These are phyloP conservation scores for Cenchrus purpureus DNA, from an alignment of 176 grass and related monocot genomes.

Conservation along the genomic window DNA sequence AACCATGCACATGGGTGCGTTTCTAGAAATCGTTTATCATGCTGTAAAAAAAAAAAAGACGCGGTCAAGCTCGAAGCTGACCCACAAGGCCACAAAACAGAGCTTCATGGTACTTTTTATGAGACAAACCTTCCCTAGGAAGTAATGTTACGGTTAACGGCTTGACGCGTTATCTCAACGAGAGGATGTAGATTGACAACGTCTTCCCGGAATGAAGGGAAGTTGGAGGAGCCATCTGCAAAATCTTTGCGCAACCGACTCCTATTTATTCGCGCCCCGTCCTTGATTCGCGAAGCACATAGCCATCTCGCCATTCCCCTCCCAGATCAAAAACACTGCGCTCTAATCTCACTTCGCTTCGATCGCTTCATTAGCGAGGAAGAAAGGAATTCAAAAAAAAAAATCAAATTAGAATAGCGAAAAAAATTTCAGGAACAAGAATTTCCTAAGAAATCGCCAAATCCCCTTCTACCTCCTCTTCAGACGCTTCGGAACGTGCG, in stretches of 20 bases:
- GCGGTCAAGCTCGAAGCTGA: not conserved
- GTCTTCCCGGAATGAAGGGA: not conserved
- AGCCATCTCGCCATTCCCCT: not conserved
- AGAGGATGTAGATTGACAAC: not conserved
- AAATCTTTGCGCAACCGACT: constrained; percentile 3
- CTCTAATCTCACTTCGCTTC: constrained; percentile 17
- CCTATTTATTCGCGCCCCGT: constrained; percentile 50
- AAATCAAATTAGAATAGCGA: not conserved
- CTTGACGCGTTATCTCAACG: too few species aligned
- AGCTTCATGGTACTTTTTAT: not conserved
- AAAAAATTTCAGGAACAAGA: constrained; percentile 7
- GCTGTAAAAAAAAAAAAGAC: not conserved
- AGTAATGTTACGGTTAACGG: not conserved
- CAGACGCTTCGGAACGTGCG: not conserved
- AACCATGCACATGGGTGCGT: too few species aligned
- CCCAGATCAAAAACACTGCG: not conserved
- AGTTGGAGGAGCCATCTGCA: constrained; percentile 10
- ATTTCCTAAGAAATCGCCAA: not conserved
- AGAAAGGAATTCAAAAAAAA: not conserved
- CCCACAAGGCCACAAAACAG: not conserved
- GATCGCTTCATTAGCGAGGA: not conserved
- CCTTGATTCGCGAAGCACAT: not conserved
- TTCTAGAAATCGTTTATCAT: not conserved
- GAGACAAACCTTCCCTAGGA: not conserved
- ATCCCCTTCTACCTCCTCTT: not conserved